These are phyloP conservation scores for Barnettozyma hawaiiensis DNA, from an alignment of 1,139 yeast species.

Conservation along the genomic window DNA sequence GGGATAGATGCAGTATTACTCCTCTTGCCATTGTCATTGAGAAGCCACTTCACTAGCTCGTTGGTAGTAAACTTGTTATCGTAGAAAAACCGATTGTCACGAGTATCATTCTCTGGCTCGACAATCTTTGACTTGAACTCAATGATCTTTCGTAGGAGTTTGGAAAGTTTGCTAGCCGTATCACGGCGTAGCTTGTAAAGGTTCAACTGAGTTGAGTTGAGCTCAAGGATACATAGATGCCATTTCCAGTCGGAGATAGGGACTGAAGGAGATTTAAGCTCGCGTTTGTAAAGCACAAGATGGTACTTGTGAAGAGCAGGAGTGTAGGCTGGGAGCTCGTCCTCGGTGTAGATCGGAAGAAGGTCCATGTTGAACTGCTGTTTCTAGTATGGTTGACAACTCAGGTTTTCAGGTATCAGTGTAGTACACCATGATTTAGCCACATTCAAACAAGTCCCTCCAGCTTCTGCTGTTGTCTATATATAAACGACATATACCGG, in stretches of 20 bases:
- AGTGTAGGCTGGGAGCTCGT: conserved; percentile 3
- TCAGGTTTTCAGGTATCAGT: no score
- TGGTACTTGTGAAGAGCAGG: conserved; percentile 4
- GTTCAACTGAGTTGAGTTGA: conserved; percentile 71
- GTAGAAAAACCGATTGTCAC: conserved; percentile 1
- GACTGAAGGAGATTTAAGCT: conserved; percentile 7
- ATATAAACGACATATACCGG: no score
- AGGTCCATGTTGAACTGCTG: no score
- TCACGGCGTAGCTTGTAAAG: conserved; percentile 40
- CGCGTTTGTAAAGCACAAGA: conserved; percentile 5
- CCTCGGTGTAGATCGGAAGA: not conserved
- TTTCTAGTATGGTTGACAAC: no score
- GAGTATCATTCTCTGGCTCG: not conserved
- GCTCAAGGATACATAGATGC: conserved; percentile 32
- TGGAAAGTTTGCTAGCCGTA: not conserved
- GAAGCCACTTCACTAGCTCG: conserved; percentile 1
- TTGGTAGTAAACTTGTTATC: conserved; percentile 2
- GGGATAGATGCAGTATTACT: conserved; percentile 4
- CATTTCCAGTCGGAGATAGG: conserved; percentile 8
- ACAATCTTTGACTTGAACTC: conserved; percentile 5
- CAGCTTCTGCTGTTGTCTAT: no score
- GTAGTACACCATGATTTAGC: no score
- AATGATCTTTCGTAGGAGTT: conserved; percentile 2
- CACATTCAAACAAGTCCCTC: no score
- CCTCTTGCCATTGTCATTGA: not conserved